Conservation (phyloP, 768 basidiomycete genomes). For the Calocybe gangraenosa region DNA sequence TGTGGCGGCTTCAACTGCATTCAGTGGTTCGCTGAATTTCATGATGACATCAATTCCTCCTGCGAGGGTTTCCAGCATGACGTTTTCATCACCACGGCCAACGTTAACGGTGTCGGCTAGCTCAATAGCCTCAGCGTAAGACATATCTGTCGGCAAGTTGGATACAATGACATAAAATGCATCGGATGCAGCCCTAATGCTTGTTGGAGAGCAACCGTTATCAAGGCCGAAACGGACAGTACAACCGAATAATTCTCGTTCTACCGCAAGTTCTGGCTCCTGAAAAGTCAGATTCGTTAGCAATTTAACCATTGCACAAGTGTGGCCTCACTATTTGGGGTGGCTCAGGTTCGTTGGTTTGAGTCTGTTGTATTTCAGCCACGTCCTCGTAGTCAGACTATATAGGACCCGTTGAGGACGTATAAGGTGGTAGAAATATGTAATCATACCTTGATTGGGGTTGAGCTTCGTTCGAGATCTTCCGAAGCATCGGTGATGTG, state of each 20-base stretch:
- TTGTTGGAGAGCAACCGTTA: slow-evolving; percentile 21
- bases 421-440: background rate
- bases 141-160: slow-evolving; percentile 32
- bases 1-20: slow-evolving; percentile 30
- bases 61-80: slow-evolving; percentile 18
- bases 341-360: background rate
- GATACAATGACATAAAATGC: slow-evolving; percentile 29
- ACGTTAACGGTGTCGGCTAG: slow-evolving; percentile 30
- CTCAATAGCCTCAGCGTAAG: slow-evolving; percentile 23
- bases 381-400: background rate
- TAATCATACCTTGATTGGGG: slow-evolving; percentile 3
- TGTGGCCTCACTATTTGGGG: background rate
- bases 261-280: slow-evolving; percentile 11
- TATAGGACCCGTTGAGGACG: background rate
- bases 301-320: background rate
- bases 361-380: background rate
- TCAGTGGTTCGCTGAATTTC: slow-evolving; percentile 23
- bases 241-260: slow-evolving; percentile 22
- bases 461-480: background rate
- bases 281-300: background rate
- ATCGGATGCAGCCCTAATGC: slow-evolving; percentile 33
- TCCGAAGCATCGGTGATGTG: slow-evolving; percentile 21
- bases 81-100: slow-evolving; percentile 18
- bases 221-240: slow-evolving; percentile 29
- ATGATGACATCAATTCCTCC: slow-evolving; percentile 17